Base-by-base conservation (phyloP, 768 basidiomycete genomes). In the Rhodotorula babjevae region DNA sequence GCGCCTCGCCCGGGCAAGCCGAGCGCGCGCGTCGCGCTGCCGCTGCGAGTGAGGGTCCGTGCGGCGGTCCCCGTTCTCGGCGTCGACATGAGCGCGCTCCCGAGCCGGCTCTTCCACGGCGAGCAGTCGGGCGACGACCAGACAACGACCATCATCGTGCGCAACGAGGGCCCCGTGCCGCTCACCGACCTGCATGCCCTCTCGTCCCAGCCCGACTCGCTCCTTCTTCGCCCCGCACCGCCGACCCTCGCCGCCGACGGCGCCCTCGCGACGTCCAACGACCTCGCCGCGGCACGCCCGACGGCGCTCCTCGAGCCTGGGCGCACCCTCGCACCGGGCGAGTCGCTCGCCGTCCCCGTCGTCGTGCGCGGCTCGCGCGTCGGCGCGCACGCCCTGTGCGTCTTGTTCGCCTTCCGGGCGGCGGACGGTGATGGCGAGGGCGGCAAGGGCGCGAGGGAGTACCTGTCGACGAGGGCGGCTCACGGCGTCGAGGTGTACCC, bases 11-110 rank as follows among this genome's bases (percentile, higher is more conserved):
- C 66, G 4, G 42, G 23, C 87, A 93, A 64, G 86, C 87, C 65
- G 93, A 92, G 5, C 84, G 85, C 44, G 82, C 85, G 23, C 90
- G 94, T 83, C 88, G 59, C 87, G 88, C 73, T 84, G 80, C 95
- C 79, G 88, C 87, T 18, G 84, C 87, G 18, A 89, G 83, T 89
- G 11, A 83, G 87, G 19, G 85, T 96, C 19, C 85, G 87, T 59
- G 84, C 87, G 53, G 85, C 87, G 4, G 83, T 85, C 42, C 89
- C 91, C 67, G 85, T 87, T 63, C 82, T 97, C 19, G 80, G 84
- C 23, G 78, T 80, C 11, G 53, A 55, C 14, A 3, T 42, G 27
- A 53, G 19, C 3, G 40, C 9, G 21, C 44, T 72, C 27, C 55
- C 63, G 18, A 2, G 5, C 10, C 49, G 27, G 5, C 81, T 92